phyloP scores from a whole-genome alignment of 306 rosid genomes.

The Dryas alaskensis region DNA sequence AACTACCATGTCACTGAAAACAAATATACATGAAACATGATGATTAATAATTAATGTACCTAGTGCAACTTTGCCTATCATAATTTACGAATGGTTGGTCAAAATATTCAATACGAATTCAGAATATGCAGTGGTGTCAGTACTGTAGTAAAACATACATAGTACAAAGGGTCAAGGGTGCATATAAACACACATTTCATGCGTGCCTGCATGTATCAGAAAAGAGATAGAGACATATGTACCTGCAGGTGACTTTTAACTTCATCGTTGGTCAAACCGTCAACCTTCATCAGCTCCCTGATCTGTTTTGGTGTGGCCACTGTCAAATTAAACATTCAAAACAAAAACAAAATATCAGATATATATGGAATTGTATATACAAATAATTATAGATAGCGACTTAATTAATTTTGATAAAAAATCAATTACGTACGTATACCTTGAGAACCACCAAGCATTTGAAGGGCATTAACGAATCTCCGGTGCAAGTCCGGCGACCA shows the following conservation, averaged over 20 bases:
- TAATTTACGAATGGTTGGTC: too few species aligned
- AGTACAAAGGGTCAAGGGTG: slow-evolving; percentile 13
- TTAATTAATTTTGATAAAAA: background rate
- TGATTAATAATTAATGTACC: too few species aligned
- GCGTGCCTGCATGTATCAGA: slow-evolving; percentile 1
- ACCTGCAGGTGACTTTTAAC: slow-evolving; percentile 99
- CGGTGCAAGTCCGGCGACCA: slow-evolving; percentile 99
- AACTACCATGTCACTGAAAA: too few species aligned
- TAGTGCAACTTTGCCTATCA: too few species aligned
- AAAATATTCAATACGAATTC: too few species aligned
- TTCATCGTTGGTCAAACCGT: slow-evolving; percentile 99
- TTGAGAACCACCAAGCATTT: slow-evolving; percentile 98
- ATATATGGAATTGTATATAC: background rate
- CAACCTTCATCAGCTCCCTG: slow-evolving; percentile 98
- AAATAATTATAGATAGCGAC: background rate
- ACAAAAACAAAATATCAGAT: background rate
- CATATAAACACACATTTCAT: background rate
- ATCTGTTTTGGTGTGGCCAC: slow-evolving; percentile 99
- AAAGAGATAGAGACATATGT: slow-evolving; percentile 19
- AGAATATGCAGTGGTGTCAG: slow-evolving; percentile 23
- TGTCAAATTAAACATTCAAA: slow-evolving; percentile 28
- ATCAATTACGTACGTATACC: slow-evolving; percentile 37
- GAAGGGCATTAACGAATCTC: slow-evolving; percentile 92
- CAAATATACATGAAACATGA: too few species aligned
- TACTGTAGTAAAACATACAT: background rate